These are phyloP conservation scores for Kuraishia capsulata DNA, from an alignment of 805 yeast species.

Conservation along the genomic window DNA sequence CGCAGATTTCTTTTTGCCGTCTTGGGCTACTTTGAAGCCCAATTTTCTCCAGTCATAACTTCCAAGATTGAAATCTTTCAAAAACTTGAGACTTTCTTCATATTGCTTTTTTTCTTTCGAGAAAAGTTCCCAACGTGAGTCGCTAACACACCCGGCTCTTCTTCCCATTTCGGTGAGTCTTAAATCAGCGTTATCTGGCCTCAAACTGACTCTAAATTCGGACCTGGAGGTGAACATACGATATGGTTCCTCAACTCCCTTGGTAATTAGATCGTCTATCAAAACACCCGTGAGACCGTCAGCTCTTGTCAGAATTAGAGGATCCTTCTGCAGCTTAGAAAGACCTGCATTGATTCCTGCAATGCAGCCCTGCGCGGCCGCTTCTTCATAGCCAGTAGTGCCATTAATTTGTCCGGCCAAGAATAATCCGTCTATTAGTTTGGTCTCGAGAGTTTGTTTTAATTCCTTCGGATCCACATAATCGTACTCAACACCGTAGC, in stretches of 20 bases:
- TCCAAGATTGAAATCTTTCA: conserved; percentile 36
- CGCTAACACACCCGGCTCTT: conserved; percentile 55
- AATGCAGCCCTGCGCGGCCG: conserved; percentile 91
- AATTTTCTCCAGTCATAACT: conserved; percentile 58
- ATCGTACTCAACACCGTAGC: conserved; percentile 98
- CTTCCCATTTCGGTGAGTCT: conserved; percentile 69
- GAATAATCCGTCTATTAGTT: conserved; percentile 64
- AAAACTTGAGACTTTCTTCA: conserved; percentile 31
- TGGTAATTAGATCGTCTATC: conserved; percentile 87
- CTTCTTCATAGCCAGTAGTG: conserved; percentile 98
- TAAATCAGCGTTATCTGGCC: conserved; percentile 91
- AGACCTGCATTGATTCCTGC: conserved; percentile 96
- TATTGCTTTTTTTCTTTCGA: conserved; percentile 32
- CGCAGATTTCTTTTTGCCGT: conserved; percentile 47
- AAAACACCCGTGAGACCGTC: conserved; percentile 91
- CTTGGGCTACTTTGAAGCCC: conserved; percentile 39
- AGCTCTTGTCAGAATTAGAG: conserved; percentile 54
- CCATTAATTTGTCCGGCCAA: conserved; percentile 98
- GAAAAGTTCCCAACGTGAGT: conserved; percentile 45
- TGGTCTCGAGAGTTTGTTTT: conserved; percentile 70
- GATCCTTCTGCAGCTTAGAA: conserved; percentile 25
- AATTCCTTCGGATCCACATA: conserved; percentile 91
- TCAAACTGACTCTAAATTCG: conserved; percentile 80
- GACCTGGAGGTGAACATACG: conserved; percentile 97
- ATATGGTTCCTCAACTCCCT: conserved; percentile 95